Evolutionary conservation across 2,329 filamentous ascomycete species (phyloP).

Genomic region (Pyrenochaeta sp.): DNA sequence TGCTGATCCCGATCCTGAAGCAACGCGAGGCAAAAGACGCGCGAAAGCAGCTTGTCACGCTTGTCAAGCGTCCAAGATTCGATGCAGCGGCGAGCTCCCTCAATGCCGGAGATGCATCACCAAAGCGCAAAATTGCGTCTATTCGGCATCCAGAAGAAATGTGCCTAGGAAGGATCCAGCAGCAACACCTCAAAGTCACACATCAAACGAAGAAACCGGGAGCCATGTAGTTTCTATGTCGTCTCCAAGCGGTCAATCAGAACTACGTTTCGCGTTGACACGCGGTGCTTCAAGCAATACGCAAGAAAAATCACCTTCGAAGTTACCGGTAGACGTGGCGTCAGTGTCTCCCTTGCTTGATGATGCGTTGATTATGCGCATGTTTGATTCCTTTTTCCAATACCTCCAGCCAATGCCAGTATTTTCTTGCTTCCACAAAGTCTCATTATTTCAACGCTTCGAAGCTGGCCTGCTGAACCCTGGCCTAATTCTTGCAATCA

Average conservation of each 20-base stretch:
- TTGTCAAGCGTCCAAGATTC: background rate
- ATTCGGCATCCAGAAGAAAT: background rate
- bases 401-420: constrained; percentile 4
- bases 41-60: background rate
- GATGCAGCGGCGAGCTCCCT: background rate
- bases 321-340: background rate
- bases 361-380: background rate
- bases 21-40: background rate
- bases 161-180: background rate
- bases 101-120: background rate
- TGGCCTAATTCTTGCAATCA: background rate
- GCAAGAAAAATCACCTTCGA: background rate
- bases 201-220: background rate
- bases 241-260: background rate
- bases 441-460: constrained; percentile 4
- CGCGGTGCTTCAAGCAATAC: background rate
- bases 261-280: background rate
- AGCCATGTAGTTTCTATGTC: background rate
- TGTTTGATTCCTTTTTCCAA: constrained; percentile 5
- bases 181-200: background rate
- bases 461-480: constrained; percentile 1
- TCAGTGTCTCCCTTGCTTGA: background rate
- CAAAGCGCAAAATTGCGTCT: background rate
- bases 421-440: constrained; percentile 6
- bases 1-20: background rate